Evolutionary conservation across 2,329 filamentous ascomycete species (phyloP).

Genomic region (Alternaria alternata): DNA sequence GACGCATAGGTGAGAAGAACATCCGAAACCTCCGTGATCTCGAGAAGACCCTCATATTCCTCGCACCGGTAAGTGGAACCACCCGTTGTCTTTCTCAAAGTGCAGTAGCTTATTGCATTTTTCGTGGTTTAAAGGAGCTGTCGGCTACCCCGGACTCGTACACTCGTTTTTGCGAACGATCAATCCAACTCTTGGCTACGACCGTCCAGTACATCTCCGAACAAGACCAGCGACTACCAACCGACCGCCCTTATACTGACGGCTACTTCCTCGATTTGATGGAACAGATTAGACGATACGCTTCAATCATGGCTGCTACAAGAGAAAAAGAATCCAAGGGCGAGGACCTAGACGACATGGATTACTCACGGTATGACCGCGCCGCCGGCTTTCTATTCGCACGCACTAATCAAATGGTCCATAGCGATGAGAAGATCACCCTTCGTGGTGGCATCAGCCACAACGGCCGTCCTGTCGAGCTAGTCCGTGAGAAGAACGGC

Average conservation of each 20-base stretch:
- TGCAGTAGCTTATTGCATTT: conserved; percentile 73
- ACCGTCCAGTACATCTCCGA: conserved; percentile 87
- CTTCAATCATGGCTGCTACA: conserved; percentile 78
- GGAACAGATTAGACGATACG: conserved; percentile 91
- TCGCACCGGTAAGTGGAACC: conserved; percentile 86
- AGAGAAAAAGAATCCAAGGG: conserved; percentile 71
- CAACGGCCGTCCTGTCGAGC: conserved; percentile 82
- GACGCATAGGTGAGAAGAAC: conserved; percentile 81
- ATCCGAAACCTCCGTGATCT: conserved; percentile 92
- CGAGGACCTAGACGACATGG: conserved; percentile 60
- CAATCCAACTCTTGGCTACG: conserved; percentile 87
- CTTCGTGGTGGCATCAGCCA: conserved; percentile 82
- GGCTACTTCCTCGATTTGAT: conserved; percentile 97
- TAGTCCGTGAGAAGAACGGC: conserved; percentile 82
- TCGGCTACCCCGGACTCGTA: conserved; percentile 75
- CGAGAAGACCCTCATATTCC: conserved; percentile 90
- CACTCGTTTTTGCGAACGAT: conserved; percentile 87
- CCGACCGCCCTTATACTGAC: conserved; percentile 91
- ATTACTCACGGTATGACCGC: conserved; percentile 56
- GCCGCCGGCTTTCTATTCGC: conserved; percentile 32
- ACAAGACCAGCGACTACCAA: conserved; percentile 82
- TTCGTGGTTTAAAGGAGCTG: conserved; percentile 73
- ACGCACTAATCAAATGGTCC: conserved; percentile 30
- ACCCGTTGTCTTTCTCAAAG: conserved; percentile 61
- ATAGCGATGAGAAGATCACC: conserved; percentile 74